Base-by-base conservation (phyloP, 2,329 filamentous ascomycete species). In the Penicillium sp. region DNA sequence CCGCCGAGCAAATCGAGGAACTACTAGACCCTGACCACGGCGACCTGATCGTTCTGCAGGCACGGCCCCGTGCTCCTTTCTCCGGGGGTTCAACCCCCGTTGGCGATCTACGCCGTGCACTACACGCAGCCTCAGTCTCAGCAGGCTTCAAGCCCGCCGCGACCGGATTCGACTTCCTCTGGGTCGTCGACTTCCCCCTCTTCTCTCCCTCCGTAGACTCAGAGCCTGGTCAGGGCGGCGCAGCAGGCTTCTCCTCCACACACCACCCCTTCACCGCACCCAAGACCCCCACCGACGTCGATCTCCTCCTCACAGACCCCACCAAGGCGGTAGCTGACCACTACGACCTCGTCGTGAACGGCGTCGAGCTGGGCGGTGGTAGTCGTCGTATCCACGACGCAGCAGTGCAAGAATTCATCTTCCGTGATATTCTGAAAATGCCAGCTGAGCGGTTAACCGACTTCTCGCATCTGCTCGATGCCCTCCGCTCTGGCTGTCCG, bases 251-350 rank as follows among this genome's bases (percentile, higher is more conserved):
- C 67, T 86, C 88, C 10, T 88, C 93, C 0, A 96, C 93, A 0
- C 94, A 99, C 70, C 94, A 99, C 72, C 94, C 94, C 0, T 99
- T 99, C 76, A 99, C 94, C 0, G 90, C 94, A 0, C 94, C 94
- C 0, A 85, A 90, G 36, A 85, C 85, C 0, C 74, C 82, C 0
- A 78, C 79, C 5, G 93, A 97, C 70, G 83, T 96, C 17, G 87
- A 91, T 39, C 76, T 91, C 0, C 84, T 97, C 1, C 80, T 86
- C 38, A 86, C 82, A 0, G 82, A 92, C 41, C 93, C 94, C 0
- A 80, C 91, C 0, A 76, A 82, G 47, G 91, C 86, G 1, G 85
- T 83, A 65, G 96, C 89, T 4, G 93, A 96, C 67, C 93, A 96
- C 71, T 99, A 97, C 76, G 94, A 99, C 68, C 86, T 99, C 15